A percentile compares a stretch with the other conserved stretches of the same genome.
These are phyloP conservation scores for Platismatia glauca DNA, from an alignment of 495 filamentous ascomycete species.

Conservation along the genomic window DNA sequence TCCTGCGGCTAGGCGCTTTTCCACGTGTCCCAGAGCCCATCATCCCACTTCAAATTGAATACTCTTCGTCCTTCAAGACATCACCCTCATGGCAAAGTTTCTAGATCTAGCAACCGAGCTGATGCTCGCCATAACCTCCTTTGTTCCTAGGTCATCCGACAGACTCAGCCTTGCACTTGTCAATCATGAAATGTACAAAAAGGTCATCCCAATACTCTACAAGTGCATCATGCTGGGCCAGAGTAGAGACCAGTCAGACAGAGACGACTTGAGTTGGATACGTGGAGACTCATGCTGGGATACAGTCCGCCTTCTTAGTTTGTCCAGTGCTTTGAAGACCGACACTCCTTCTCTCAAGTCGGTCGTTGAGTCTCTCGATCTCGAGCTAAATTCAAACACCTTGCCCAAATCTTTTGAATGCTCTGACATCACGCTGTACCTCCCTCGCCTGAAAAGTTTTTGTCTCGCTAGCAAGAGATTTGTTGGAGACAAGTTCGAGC, in stretches of 20 bases:
- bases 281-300: neutral
- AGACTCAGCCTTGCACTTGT: neutral
- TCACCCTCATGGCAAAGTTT: too few relatives aligned
- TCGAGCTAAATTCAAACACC: neutral
- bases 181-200: neutral
- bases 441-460: neutral
- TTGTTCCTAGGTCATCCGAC: neutral
- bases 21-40: neutral
- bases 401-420: neutral
- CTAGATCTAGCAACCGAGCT: neutral
- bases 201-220: neutral
- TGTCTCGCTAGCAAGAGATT: neutral
- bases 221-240: neutral
- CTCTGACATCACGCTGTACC: neutral
- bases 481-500: neutral
- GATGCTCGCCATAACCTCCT: neutral
- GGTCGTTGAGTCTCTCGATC: neutral
- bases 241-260: neutral
- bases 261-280: neutral
- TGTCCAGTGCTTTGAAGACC: neutral
- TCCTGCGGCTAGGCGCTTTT: neutral
- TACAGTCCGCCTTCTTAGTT: neutral
- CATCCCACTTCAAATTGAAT: neutral
- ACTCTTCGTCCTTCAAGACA: too few relatives aligned
- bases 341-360: neutral